phyloP scores from a whole-genome alignment of 768 basidiomycete genomes.

The Suillus alpinus region DNA sequence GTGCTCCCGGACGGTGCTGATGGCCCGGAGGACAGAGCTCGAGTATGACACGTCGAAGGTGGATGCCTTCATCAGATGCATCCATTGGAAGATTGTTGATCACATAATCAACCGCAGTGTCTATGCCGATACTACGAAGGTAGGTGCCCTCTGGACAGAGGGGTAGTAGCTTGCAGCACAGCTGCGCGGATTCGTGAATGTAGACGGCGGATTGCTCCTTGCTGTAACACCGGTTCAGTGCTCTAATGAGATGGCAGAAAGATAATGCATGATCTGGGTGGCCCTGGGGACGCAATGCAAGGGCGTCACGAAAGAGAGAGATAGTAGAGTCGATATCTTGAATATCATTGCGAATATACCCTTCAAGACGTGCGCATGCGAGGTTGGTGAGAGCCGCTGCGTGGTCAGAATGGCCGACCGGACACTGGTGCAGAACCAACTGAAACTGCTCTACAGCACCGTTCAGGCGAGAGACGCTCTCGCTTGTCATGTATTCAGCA shows the following conservation, averaged over 20 bases:
- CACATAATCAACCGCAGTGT: not conserved
- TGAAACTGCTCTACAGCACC: not conserved
- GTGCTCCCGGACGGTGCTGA: not conserved
- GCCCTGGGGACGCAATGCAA: slow-evolving; percentile 4
- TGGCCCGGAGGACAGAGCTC: not conserved
- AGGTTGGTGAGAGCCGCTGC: slow-evolving; percentile 1
- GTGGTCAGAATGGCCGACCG: not conserved
- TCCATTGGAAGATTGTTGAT: not conserved
- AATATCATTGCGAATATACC: not conserved
- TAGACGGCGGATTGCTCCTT: slow-evolving; percentile 7
- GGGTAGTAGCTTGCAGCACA: not conserved
- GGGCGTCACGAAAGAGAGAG: not conserved
- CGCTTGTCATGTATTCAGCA: not conserved
- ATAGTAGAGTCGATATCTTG: not conserved
- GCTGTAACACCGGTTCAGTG: slow-evolving; percentile 9
- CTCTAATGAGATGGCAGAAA: slow-evolving; percentile 11
- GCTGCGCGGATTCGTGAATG: slow-evolving; percentile 11
- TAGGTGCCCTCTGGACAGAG: not conserved
- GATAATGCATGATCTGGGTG: slow-evolving; percentile 4
- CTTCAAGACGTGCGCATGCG: not conserved
- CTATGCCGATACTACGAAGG: not conserved
- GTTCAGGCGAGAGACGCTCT: not conserved
- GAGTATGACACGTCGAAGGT: not conserved
- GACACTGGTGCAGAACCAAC: not conserved
- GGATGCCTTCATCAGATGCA: not conserved